A percentile compares a stretch with the other conserved stretches of the same genome.
These are phyloP conservation scores for Paraphoma chrysanthemicola DNA, from an alignment of 2,329 filamentous ascomycete genomes.

Conservation along the genomic window DNA sequence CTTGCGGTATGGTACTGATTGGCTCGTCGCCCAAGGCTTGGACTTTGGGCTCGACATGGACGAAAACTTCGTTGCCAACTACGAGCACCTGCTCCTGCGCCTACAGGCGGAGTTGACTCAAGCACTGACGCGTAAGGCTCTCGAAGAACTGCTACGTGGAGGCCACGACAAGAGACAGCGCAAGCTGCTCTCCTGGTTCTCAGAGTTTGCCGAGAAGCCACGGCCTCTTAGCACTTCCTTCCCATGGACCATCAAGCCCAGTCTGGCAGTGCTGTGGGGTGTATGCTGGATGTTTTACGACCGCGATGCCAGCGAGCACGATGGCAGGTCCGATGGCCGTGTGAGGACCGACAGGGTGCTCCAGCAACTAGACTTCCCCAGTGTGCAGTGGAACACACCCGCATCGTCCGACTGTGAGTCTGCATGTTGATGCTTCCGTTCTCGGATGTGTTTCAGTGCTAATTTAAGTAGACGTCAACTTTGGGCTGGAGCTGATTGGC, in stretches of 20 bases:
- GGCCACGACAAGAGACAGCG: conserved; percentile 43
- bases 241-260: conserved; percentile 54
- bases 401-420: conserved; percentile 45
- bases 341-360: conserved; percentile 35
- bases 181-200: conserved; percentile 47
- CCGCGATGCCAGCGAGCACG: conserved; percentile 8
- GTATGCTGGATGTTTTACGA: conserved; percentile 53
- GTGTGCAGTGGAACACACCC: conserved; percentile 29
- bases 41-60: conserved; percentile 40
- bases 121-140: conserved; percentile 35
- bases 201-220: conserved; percentile 50
- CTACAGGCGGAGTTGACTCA: conserved; percentile 46
- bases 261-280: conserved; percentile 53
- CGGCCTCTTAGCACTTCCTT: conserved; percentile 49
- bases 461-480: conserved; percentile 40
- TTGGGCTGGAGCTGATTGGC: conserved; percentile 40
- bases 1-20: conserved; percentile 35
- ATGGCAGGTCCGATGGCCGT: conserved; percentile 19
- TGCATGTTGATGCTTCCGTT: conserved; percentile 19
- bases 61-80: conserved; percentile 51
- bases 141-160: conserved; percentile 36
- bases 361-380: conserved; percentile 28
- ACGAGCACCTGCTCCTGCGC: conserved; percentile 51
- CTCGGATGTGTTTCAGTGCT: conserved; percentile 33
- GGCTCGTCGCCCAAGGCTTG: conserved; percentile 40